A percentile compares a stretch with the other conserved stretches of the same genome.
Conservation (phyloP, 192 early-diverging fungal genomes). For the Rhizoclosmatium globosum region DNA sequence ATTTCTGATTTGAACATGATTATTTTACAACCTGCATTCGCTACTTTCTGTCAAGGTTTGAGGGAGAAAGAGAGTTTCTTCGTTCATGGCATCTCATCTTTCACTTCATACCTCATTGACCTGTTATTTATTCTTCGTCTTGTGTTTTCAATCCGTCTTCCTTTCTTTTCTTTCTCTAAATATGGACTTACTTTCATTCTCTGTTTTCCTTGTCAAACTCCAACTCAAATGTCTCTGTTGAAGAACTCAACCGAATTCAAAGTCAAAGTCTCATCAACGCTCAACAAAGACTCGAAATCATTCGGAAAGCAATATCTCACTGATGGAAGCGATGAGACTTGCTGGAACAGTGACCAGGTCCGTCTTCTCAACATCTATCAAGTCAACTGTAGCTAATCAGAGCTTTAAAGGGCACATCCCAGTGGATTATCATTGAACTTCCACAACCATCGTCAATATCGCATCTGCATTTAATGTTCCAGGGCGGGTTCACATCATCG, state of each 20-base stretch:
- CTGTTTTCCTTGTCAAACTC: too few relatives aligned
- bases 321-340: slow-evolving; percentile 83
- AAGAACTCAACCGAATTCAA: neutral
- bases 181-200: too few relatives aligned
- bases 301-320: slow-evolving; percentile 86
- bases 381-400: neutral
- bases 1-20: too few relatives aligned
- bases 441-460: neutral
- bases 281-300: slow-evolving; percentile 76
- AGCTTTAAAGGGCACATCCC: slow-evolving; percentile 11
- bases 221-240: neutral
- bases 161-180: too few relatives aligned
- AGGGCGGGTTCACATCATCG: slow-evolving; percentile 27
- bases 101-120: too few relatives aligned
- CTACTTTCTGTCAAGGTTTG: too few relatives aligned
- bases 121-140: too few relatives aligned
- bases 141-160: too few relatives aligned
- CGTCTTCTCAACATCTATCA: neutral
- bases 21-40: too few relatives aligned
- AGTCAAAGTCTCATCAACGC: slow-evolving; percentile 84
- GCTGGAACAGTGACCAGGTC: slow-evolving; percentile 94
- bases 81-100: too few relatives aligned
- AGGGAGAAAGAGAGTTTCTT: too few relatives aligned
- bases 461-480: slow-evolving; percentile 29
- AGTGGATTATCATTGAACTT: slow-evolving; percentile 36